phyloP scores from a whole-genome alignment of 768 basidiomycete species.

The Leccinum incarnatum region DNA sequence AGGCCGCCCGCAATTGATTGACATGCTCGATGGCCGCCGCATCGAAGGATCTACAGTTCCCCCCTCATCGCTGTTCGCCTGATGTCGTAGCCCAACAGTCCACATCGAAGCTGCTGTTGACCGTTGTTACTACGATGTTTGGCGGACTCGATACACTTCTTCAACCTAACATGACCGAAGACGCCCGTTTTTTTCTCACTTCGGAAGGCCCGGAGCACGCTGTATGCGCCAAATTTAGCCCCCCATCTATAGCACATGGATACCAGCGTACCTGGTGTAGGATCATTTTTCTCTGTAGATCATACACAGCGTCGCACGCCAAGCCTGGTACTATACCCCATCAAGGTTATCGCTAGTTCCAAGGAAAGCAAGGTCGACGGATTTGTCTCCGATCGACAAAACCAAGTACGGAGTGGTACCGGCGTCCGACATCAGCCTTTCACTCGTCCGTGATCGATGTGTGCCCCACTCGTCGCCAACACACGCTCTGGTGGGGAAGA shows the following conservation, averaged over 20 bases:
- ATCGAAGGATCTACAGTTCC: background rate
- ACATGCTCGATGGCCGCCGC: background rate
- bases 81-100: conserved; percentile 19
- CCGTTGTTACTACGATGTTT: conserved; percentile 12
- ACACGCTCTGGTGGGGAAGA: no score
- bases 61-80: background rate
- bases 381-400: no score
- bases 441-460: no score
- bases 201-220: background rate
- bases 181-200: background rate
- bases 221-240: background rate
- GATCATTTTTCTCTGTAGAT: background rate
- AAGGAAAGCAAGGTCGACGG: no score
- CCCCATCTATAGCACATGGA: background rate
- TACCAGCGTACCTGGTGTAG: background rate
- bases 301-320: background rate
- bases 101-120: conserved; percentile 13
- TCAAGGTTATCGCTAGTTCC: no score
- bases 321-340: background rate
- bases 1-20: background rate
- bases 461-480: no score
- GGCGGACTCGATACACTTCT: background rate
- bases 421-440: no score
- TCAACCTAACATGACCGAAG: no score
- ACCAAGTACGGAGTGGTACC: no score